Conservation (phyloP, 495 filamentous ascomycete genomes). For the Platismatia glauca region DNA sequence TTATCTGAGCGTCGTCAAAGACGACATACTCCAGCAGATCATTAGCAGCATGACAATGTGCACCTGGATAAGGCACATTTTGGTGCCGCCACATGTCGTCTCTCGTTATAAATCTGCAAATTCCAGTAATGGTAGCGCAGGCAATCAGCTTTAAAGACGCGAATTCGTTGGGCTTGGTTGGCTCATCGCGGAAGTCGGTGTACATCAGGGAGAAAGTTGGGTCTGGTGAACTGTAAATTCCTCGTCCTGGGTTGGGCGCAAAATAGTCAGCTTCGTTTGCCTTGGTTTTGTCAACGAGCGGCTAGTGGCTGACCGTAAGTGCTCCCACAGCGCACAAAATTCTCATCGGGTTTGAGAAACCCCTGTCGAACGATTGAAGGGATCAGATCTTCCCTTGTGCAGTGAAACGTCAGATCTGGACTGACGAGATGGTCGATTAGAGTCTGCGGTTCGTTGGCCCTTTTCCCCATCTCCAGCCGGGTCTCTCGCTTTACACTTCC, state of each 20-base stretch:
- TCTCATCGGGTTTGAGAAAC: constrained; percentile 32
- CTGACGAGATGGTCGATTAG: constrained; percentile 5
- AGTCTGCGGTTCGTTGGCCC: not conserved
- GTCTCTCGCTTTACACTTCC: not conserved
- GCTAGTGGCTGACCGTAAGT: constrained; percentile 33
- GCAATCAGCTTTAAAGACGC: no score
- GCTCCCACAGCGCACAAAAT: constrained; percentile 28
- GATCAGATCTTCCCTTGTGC: constrained; percentile 29
- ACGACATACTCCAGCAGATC: no score
- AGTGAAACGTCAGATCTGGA: constrained; percentile 31
- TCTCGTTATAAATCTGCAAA: no score
- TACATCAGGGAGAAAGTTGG: no score
- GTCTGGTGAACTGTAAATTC: constrained; percentile 2
- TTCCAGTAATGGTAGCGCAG: no score
- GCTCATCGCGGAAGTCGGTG: no score
- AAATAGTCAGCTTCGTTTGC: not conserved
- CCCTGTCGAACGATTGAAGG: constrained; percentile 37
- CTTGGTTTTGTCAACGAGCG: constrained; percentile 18
- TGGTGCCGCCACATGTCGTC: no score
- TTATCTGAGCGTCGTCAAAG: no score
- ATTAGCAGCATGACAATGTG: no score
- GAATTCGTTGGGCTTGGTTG: no score
- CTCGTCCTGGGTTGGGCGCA: constrained; percentile 24
- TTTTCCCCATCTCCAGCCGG: not conserved
- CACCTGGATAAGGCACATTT: no score